Base-by-base conservation (phyloP, 108 stramenopile genomes). In the Nannochloropsis gaditana region DNA sequence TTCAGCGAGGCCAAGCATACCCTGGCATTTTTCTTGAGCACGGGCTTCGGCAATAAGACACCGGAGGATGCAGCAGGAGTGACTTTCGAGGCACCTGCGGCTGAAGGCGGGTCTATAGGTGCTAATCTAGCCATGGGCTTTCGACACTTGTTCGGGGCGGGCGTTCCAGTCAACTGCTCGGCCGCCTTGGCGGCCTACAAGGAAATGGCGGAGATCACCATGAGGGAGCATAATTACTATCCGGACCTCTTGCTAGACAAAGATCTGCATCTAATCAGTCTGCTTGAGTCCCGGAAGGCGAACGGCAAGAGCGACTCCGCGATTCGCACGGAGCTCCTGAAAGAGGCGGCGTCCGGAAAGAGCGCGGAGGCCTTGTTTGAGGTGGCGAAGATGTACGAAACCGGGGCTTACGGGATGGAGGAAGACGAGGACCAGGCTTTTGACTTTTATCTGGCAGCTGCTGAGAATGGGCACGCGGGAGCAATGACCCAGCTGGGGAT, bases 311-410 rank as follows among this genome's bases (percentile, higher is more conserved):
- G 19, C 59, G 59, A 73, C 8, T 73, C 59, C 3, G 8, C 59
- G 15, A 4, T 73, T 15, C 59, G 59, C 59, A n/a, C 59, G 59
- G 19, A 73, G 8, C n/a, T 15, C 19, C 8, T 73, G 59, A 73
- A 73, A n/a, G 59, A 73, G 59, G 59, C 59, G 59, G 59, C 59
- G 15, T 15, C 19, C 15, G 59, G 59, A n/a, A 73, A 73, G 8
- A 73, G n/a, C n/a, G 59, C 59, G 19, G 59, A 73, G 59, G 59
- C 59, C 59, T 73, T 73, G n/a, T 73, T 73, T 73, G 59, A 73
- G 8, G 59, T 73, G 59, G 59, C 19, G 59, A 73, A 73, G 59
- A 73, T 73, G 59, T 73, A 73, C 59, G 59, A 73, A 4, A 73
- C 59, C 15, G 59, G 59, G 4, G 3, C 59, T n/a, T 73, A 73